Evolutionary conservation across 345 rosid genomes (phyloP).

Genomic region (Psidium friedrichsthalianum): DNA sequence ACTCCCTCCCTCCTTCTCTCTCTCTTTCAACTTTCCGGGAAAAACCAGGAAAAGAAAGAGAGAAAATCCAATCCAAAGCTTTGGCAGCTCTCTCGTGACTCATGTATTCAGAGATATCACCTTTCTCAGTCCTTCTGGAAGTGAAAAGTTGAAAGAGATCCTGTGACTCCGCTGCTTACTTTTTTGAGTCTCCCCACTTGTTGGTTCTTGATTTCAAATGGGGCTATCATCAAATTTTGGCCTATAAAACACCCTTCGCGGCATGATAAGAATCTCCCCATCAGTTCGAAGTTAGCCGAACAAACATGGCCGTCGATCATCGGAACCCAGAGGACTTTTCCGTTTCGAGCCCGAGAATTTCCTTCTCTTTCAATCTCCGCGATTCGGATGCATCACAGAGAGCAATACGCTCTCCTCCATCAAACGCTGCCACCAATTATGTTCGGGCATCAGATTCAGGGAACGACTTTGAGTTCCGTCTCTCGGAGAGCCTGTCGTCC

Average conservation of each 20-base stretch:
- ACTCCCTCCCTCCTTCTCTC: neutral
- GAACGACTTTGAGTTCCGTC: constrained; percentile 4
- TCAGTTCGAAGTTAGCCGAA: neutral
- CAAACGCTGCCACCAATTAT: neutral
- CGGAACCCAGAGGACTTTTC: neutral
- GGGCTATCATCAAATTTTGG: neutral
- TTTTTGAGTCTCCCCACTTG: neutral
- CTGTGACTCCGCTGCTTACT: neutral
- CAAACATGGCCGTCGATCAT: neutral
- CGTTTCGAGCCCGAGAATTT: neutral
- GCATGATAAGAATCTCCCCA: neutral
- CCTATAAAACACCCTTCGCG: neutral
- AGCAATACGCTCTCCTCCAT: neutral
- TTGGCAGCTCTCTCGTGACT: neutral
- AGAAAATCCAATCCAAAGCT: neutral
- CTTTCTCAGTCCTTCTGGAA: neutral
- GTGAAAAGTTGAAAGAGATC: neutral
- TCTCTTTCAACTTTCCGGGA: neutral
- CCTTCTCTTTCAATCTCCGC: constrained; percentile 4
- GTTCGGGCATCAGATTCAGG: neutral
- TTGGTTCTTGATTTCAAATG: neutral
- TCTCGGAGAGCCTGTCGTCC: neutral
- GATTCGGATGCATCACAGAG: neutral
- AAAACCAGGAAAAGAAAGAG: neutral
- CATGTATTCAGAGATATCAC: neutral